phyloP scores from a whole-genome alignment of 495 filamentous ascomycete species.

The Articulospora tetracladia region DNA sequence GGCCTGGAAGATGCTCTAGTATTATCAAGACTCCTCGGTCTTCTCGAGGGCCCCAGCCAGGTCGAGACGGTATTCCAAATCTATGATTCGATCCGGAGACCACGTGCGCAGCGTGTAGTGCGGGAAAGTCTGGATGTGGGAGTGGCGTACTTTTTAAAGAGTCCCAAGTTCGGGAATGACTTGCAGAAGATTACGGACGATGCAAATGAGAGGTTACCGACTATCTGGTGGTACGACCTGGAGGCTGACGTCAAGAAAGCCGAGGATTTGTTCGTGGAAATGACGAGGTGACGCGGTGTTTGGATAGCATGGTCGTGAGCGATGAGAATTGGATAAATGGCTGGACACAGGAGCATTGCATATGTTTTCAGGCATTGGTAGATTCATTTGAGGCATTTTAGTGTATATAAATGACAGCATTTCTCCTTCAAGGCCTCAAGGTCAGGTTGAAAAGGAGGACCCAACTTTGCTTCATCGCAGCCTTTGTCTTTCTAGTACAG shows the following conservation, averaged over 20 bases:
- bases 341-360: no score
- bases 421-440: no score
- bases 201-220: slow-evolving; percentile 38
- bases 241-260: slow-evolving; percentile 26
- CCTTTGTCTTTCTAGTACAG: no score
- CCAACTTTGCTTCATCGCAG: no score
- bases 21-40: slow-evolving; percentile 48
- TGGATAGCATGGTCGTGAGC: no score
- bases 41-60: slow-evolving; percentile 32
- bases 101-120: slow-evolving; percentile 37
- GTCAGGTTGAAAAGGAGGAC: no score
- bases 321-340: no score
- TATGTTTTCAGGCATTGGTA: no score
- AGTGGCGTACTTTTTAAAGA: slow-evolving; percentile 30
- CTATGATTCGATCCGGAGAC: slow-evolving; percentile 55
- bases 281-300: not conserved
- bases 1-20: slow-evolving; percentile 64
- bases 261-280: slow-evolving; percentile 15
- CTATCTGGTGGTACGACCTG: slow-evolving; percentile 42
- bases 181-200: slow-evolving; percentile 37
- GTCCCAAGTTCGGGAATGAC: slow-evolving; percentile 38
- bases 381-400: not conserved
- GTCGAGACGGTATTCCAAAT: slow-evolving; percentile 49
- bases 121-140: slow-evolving; percentile 30
- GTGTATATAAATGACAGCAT: not conserved